Conservation (phyloP, 2,329 filamentous ascomycete species). For the Ophiostoma australiae region DNA sequence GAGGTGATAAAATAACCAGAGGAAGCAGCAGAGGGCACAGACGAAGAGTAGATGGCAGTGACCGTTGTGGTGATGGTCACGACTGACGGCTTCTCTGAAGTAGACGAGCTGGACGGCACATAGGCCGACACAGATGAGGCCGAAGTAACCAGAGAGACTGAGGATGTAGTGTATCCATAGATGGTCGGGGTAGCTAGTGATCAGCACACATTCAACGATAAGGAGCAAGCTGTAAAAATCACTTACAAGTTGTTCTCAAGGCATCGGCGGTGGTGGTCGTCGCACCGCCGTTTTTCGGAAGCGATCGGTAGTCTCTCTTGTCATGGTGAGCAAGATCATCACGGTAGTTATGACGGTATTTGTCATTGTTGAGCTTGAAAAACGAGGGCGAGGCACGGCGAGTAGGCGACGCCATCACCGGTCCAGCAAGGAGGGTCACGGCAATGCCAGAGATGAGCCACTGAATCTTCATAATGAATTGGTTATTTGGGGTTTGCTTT, state of each 20-base stretch:
- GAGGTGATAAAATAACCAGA: not conserved
- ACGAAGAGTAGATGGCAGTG: not conserved
- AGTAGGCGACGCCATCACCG: slow-evolving; percentile 12
- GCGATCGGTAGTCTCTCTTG: slow-evolving; percentile 2
- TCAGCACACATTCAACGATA: not conserved
- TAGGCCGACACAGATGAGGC: not conserved
- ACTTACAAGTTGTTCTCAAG: not conserved
- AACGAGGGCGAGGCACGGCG: slow-evolving; percentile 12
- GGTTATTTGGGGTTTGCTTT: not conserved
- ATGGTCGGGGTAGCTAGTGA: not conserved
- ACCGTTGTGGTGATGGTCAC: slow-evolving; percentile 8
- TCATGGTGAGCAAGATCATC: not conserved
- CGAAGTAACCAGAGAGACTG: not conserved
- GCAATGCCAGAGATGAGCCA: slow-evolving; percentile 6
- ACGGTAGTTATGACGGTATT: not conserved
- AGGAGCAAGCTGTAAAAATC: not conserved
- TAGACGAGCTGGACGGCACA: not conserved
- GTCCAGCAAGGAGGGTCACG: slow-evolving; percentile 3
- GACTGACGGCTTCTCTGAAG: not conserved
- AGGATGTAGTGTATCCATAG: not conserved
- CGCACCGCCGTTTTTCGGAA: not conserved
- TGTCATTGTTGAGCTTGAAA: not conserved
- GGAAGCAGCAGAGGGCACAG: not conserved
- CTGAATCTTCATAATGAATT: slow-evolving; percentile 16
- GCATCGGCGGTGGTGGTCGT: not conserved